These are phyloP conservation scores for Nakazawaea wyomingensis DNA, from an alignment of 805 yeast genomes.

Conservation along the genomic window DNA sequence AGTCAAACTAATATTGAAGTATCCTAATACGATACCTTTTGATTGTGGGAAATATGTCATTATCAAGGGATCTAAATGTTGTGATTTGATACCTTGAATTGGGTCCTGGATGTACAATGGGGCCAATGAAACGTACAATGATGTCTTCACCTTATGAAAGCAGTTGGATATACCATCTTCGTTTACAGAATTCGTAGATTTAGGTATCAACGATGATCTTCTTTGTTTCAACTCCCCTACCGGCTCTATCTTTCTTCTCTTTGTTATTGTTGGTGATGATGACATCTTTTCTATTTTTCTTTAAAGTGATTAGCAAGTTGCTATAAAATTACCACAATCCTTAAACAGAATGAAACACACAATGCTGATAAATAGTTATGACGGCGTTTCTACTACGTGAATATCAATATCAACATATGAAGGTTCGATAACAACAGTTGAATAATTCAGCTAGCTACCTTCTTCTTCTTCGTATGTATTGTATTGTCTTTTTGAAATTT, in stretches of 20 bases:
- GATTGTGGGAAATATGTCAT: conserved; percentile 74
- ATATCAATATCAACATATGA: background rate
- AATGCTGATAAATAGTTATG: background rate
- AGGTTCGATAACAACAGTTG: too few relatives aligned
- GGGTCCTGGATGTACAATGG: conserved; percentile 72
- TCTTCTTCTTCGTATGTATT: background rate
- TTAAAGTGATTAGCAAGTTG: too few relatives aligned
- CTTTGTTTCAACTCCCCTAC: conserved; percentile 1
- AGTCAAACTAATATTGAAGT: conserved; percentile 55
- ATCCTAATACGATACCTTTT: conserved; percentile 81
- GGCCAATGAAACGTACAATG: conserved; percentile 80
- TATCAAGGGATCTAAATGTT: conserved; percentile 84
- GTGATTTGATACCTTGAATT: conserved; percentile 72
- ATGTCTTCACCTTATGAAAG: conserved; percentile 54
- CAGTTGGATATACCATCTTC: conserved; percentile 55
- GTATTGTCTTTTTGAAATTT: too few relatives aligned
- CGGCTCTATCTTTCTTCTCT: conserved; percentile 6
- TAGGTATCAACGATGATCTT: conserved; percentile 12
- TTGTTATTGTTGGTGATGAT: conserved; percentile 2
- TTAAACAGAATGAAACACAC: background rate
- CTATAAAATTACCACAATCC: too few relatives aligned
- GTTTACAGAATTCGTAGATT: conserved; percentile 9
- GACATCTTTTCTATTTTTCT: background rate
- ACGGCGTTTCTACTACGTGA: background rate
- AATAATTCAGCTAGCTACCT: background rate